A percentile compares a stretch with the other conserved stretches of the same genome.
These are phyloP conservation scores for Glaciozyma martinii DNA, from an alignment of 768 basidiomycete species.

Conservation along the genomic window DNA sequence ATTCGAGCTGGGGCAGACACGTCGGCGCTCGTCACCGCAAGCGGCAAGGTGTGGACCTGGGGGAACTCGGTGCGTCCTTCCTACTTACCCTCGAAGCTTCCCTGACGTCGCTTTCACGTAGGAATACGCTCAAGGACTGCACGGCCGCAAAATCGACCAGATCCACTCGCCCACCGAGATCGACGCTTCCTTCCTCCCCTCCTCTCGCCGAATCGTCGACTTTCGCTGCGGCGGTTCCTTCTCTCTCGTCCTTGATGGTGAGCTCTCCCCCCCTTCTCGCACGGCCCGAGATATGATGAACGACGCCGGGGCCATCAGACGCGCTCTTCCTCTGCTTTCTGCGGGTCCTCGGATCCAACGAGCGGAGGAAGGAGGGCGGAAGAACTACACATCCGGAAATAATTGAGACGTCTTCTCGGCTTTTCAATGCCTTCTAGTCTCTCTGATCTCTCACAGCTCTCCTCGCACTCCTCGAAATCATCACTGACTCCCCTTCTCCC, in stretches of 20 bases:
- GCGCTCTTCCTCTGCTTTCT: background rate
- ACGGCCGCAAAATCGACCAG: constrained; percentile 25
- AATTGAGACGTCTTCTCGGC: background rate
- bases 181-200: constrained; percentile 9
- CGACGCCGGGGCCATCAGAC: constrained; percentile 31
- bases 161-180: constrained; percentile 3
- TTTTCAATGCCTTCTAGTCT: background rate
- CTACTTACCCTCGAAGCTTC: background rate
- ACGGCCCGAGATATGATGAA: constrained; percentile 4
- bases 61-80: constrained; percentile 21
- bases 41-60: constrained; percentile 22
- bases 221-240: constrained; percentile 29
- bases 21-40: constrained; percentile 18
- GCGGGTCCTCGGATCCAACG: background rate
- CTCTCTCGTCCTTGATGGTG: constrained; percentile 25
- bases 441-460: background rate
- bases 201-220: constrained; percentile 21
- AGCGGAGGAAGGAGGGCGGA: background rate
- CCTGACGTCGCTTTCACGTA: background rate
- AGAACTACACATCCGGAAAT: background rate
- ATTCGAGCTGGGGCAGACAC: constrained; percentile 25
- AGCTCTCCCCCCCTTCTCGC: background rate
- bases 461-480: background rate
- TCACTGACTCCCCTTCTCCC: background rate
- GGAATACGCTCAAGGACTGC: constrained; percentile 28